Conservation (phyloP, 345 rosid genomes). For the Litchi chinensis region DNA sequence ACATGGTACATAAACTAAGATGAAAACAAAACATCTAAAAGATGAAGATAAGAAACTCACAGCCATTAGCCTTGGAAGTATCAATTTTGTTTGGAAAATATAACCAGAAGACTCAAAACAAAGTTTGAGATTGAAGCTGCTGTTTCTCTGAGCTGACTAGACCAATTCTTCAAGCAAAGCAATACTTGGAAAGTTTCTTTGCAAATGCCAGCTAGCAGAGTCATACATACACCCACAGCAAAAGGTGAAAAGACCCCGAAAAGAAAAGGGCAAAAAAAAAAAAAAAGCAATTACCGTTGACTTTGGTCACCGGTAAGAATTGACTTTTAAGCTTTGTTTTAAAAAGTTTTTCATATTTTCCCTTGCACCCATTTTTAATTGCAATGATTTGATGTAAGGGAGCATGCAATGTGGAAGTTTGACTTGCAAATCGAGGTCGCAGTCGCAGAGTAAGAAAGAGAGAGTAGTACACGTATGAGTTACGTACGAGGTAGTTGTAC, state of each 20-base stretch:
- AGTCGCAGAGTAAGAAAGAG: background rate
- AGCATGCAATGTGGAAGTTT: background rate
- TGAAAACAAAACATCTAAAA: background rate
- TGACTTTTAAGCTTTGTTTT: background rate
- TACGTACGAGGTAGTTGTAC: too few relatives aligned
- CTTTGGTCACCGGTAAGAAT: background rate
- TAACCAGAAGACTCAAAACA: background rate
- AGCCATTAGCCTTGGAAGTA: constrained; percentile 7
- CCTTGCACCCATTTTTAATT: too few relatives aligned
- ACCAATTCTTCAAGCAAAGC: background rate
- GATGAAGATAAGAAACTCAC: constrained; percentile 1
- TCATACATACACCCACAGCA: background rate
- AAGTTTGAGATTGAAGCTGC: background rate
- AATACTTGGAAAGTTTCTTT: background rate
- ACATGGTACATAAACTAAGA: background rate
- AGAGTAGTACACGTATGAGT: too few relatives aligned
- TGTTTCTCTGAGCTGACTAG: background rate
- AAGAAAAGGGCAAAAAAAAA: background rate
- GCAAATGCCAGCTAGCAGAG: background rate
- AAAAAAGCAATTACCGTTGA: background rate
- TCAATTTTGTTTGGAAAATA: background rate
- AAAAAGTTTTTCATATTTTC: too few relatives aligned
- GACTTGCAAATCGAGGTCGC: background rate
- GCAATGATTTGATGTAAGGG: background rate
- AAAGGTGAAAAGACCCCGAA: background rate